Evolutionary conservation across 2,329 filamentous ascomycete species (phyloP).

Genomic region (Verticillium dahliae): DNA sequence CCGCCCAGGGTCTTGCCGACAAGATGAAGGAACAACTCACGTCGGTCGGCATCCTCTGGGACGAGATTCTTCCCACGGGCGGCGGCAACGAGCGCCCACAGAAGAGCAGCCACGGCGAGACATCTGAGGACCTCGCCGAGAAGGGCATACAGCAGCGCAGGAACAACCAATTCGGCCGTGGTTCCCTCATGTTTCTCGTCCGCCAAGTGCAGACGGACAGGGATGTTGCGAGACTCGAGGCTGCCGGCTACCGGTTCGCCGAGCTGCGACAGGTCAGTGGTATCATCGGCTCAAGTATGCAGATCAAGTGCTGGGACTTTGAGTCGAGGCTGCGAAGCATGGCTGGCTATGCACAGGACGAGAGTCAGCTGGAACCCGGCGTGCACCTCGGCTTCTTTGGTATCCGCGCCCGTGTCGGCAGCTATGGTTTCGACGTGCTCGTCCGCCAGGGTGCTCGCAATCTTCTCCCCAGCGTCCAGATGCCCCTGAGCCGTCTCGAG

Average conservation of each 20-base stretch:
- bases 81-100: slow-evolving; percentile 12
- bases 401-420: slow-evolving; percentile 42
- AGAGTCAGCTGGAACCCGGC: slow-evolving; percentile 40
- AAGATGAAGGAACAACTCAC: slow-evolving; percentile 57
- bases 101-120: slow-evolving; percentile 4
- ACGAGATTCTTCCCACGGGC: slow-evolving; percentile 67
- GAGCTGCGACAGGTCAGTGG: slow-evolving; percentile 60
- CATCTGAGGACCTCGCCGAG: slow-evolving; percentile 30
- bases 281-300: slow-evolving; percentile 66
- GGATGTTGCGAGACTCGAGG: slow-evolving; percentile 59
- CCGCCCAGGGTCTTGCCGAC: slow-evolving; percentile 66
- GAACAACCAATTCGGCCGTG: slow-evolving; percentile 50
- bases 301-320: slow-evolving; percentile 61
- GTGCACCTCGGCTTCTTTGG: slow-evolving; percentile 55
- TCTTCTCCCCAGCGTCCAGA: slow-evolving; percentile 51
- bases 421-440: slow-evolving; percentile 56
- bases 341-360: slow-evolving; percentile 46
- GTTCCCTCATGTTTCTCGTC: slow-evolving; percentile 76
- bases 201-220: slow-evolving; percentile 50
- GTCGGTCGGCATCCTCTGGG: slow-evolving; percentile 64
- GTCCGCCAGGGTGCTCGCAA: slow-evolving; percentile 50
- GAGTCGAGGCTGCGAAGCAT: slow-evolving; percentile 57
- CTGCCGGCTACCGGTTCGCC: slow-evolving; percentile 74
- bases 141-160: slow-evolving; percentile 25
- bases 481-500: slow-evolving; percentile 47